Base-by-base conservation (phyloP, 2,329 filamentous ascomycete genomes). In the Trichoderma asperellum region DNA sequence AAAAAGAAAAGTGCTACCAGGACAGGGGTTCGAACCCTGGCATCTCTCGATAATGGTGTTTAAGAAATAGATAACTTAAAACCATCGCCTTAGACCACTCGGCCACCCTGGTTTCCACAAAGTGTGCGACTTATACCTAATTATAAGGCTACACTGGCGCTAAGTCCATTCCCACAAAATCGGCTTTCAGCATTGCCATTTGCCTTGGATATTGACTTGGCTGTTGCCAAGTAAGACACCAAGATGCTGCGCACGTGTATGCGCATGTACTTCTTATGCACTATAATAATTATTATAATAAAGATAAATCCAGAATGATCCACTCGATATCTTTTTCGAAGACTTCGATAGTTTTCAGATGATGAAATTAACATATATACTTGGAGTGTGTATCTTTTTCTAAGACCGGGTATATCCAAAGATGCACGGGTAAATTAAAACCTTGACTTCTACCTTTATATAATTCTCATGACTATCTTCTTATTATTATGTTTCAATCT, bases 41-140 rank as follows among this genome's bases (percentile, higher is more conserved):
- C 53, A 56, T 56, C 53, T 56, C 53, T 56, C 53, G 53, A 56
- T 56, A 56, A 56, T 56, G 53, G 53, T 56, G 53, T 29, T 56
- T 56, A 56, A 56, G 53, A 56, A 56, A 24, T 49, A 49, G 14
- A n/a, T 56, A 32, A 56, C 53, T 56, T 56, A 56, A 56, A 56
- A 56, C 53, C 53, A 56, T 56, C 53, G 53, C 53, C 53, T 56
- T 56, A 56, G 53, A 56, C 53, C 53, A 56, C 53, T 56, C 53
- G 53, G 53, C 53, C 53, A 56, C 53, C 53, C 53, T 56, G 53
- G 53, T 56, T 56, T 56, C 18, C 53, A 29, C 24, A 29, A 14
- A 8, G 12, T 29, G 14, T 18, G 6, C 14, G 27, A 14, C 52
- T 55, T 55, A 55, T 55, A 16, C 16, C 12, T 2, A 5, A 1